Evolutionary conservation across 768 basidiomycete species (phyloP).

Genomic region (Boletus coccyginus): DNA sequence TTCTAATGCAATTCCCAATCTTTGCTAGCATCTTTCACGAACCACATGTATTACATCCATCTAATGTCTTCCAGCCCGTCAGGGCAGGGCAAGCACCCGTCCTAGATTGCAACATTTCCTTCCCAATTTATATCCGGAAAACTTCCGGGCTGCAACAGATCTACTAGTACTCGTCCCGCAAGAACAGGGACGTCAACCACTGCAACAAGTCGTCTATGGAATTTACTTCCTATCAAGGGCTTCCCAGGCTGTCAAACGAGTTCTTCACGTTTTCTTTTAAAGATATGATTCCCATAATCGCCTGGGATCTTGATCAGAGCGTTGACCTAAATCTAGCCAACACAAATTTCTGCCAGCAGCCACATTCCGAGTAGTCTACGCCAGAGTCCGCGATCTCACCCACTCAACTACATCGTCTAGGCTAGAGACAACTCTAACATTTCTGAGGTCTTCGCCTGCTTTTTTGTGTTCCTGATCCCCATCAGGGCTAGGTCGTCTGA

Average conservation of each 20-base stretch:
- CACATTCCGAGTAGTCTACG: background rate
- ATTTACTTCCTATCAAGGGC: background rate
- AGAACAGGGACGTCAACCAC: background rate
- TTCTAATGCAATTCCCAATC: slow-evolving; percentile 3
- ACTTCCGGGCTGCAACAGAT: background rate
- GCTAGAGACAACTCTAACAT: slow-evolving; percentile 38
- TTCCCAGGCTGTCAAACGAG: background rate
- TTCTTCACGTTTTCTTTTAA: background rate
- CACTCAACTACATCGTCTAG: slow-evolving; percentile 37
- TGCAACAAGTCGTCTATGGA: background rate
- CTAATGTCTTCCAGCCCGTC: background rate
- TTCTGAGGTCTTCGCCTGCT: slow-evolving; percentile 38
- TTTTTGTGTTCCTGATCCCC: slow-evolving; percentile 47
- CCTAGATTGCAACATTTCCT: background rate
- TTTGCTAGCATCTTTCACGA: background rate
- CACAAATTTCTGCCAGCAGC: background rate
- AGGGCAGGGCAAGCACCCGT: background rate
- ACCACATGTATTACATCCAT: background rate
- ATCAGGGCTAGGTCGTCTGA: slow-evolving; percentile 49
- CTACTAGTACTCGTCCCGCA: background rate
- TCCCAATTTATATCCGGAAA: background rate
- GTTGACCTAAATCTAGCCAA: background rate
- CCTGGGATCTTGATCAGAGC: background rate
- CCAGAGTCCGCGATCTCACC: slow-evolving; percentile 26
- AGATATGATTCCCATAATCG: background rate